phyloP scores from a whole-genome alignment of 768 basidiomycete species.

The Candolleomyces aberdarensis region DNA sequence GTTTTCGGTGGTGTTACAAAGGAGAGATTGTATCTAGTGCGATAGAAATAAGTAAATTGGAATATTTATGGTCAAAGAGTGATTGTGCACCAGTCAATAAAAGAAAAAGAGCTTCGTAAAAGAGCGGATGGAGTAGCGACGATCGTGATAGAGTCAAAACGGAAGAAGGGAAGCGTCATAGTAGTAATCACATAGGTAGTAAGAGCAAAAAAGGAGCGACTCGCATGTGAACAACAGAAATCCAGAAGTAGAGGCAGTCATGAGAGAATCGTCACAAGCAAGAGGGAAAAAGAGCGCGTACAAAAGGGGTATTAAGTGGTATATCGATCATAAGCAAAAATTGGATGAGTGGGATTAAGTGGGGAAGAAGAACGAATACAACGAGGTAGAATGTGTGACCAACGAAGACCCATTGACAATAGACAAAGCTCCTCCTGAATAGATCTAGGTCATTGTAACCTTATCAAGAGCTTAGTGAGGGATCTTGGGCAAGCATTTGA shows the following conservation, averaged over 20 bases:
- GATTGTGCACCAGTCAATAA: neutral
- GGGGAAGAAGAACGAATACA: constrained; percentile 11
- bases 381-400: constrained; percentile 12
- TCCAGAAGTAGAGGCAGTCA: constrained; percentile 1
- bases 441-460: constrained; percentile 12
- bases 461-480: constrained; percentile 46
- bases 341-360: constrained; percentile 23
- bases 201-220: neutral
- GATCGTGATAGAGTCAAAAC: neutral
- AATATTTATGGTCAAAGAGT: neutral
- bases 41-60: constrained; percentile 2
- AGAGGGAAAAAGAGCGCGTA: constrained; percentile 1
- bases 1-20: constrained; percentile 27
- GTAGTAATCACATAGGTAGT: neutral
- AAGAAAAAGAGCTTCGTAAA: constrained; percentile 3
- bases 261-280: constrained; percentile 2
- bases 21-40: neutral
- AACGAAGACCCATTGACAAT: constrained; percentile 11
- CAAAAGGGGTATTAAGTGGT: constrained; percentile 17
- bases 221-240: neutral
- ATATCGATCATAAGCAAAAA: constrained; percentile 15
- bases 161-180: constrained; percentile 6
- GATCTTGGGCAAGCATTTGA: constrained; percentile 75
- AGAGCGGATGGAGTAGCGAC: neutral
- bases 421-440: constrained; percentile 17